These are phyloP conservation scores for Penicillium diatomitis DNA, from an alignment of 495 filamentous ascomycete species.

Conservation along the genomic window DNA sequence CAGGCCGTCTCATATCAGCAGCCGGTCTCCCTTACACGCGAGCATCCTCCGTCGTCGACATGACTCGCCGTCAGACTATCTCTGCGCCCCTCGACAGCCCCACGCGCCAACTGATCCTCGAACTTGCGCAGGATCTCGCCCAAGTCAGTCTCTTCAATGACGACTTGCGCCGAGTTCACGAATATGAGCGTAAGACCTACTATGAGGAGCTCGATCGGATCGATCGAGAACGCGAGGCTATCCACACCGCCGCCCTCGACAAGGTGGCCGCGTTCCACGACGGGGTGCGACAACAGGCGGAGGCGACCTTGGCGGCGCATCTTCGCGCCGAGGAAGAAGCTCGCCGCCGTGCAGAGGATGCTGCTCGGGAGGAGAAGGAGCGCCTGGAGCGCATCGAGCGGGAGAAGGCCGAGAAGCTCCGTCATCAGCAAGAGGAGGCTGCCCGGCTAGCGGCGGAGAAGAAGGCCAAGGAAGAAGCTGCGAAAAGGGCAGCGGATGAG, in stretches of 20 bases:
- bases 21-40: not conserved
- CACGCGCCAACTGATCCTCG: constrained; percentile 41
- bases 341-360: constrained; percentile 24
- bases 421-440: constrained; percentile 28
- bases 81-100: constrained; percentile 35
- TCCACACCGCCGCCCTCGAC: constrained; percentile 53
- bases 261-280: constrained; percentile 54
- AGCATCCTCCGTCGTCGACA: not conserved
- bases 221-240: constrained; percentile 32
- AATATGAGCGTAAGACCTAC: constrained; percentile 35
- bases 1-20: not conserved
- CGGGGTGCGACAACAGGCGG: constrained; percentile 52
- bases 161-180: constrained; percentile 34
- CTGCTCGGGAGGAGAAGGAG: constrained; percentile 26
- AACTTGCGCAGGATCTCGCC: constrained; percentile 34
- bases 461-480: constrained; percentile 33
- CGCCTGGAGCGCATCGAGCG: constrained; percentile 31
- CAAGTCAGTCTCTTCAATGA: constrained; percentile 27
- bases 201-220: constrained; percentile 38
- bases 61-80: constrained; percentile 18
- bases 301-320: constrained; percentile 27
- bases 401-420: constrained; percentile 28
- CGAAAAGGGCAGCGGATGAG: constrained; percentile 27
- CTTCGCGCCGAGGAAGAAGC: constrained; percentile 30
- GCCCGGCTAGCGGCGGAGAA: constrained; percentile 35